Evolutionary conservation across 352 stramenopile genomes (phyloP).

Genomic region (Thalassiosira mediterranea): DNA sequence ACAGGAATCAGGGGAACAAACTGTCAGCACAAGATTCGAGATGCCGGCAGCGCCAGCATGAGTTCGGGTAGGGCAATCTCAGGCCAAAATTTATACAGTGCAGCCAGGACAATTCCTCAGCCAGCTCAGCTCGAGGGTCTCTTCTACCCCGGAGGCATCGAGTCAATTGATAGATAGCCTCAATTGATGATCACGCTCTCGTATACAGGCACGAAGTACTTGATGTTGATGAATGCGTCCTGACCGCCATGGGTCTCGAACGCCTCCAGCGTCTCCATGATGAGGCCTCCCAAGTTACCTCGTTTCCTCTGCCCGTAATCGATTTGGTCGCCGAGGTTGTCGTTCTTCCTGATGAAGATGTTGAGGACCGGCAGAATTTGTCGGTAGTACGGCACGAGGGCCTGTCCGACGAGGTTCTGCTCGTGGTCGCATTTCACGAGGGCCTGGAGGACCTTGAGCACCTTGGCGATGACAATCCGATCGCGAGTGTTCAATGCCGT

Average conservation of each 20-base stretch:
- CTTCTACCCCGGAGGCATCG: too few species aligned
- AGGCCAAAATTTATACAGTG: too few species aligned
- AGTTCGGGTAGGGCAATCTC: too few species aligned
- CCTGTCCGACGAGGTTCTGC: slow-evolving; percentile 91
- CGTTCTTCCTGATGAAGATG: slow-evolving; percentile 96
- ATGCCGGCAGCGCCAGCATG: too few species aligned
- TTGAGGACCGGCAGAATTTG: slow-evolving; percentile 97
- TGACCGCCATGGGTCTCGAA: slow-evolving; percentile 95
- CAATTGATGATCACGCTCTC: slow-evolving; percentile 86
- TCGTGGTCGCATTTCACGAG: slow-evolving; percentile 93
- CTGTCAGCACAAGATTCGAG: too few species aligned
- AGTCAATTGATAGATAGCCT: too few species aligned
- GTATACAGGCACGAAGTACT: slow-evolving; percentile 96
- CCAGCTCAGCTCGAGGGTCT: too few species aligned
- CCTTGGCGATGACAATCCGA: slow-evolving; percentile 93
- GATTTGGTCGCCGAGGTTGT: slow-evolving; percentile 95
- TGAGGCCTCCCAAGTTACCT: slow-evolving; percentile 94
- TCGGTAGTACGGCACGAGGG: slow-evolving; percentile 96
- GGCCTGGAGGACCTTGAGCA: slow-evolving; percentile 94
- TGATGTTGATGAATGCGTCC: slow-evolving; percentile 99
- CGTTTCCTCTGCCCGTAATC: slow-evolving; percentile 95
- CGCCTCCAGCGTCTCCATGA: slow-evolving; percentile 95
- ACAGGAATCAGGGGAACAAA: too few species aligned
- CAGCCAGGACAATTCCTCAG: too few species aligned
- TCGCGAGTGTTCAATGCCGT: slow-evolving; percentile 93